phyloP scores from a whole-genome alignment of 1,139 yeast genomes.

The Blastobotrys raffinosifermentans region DNA sequence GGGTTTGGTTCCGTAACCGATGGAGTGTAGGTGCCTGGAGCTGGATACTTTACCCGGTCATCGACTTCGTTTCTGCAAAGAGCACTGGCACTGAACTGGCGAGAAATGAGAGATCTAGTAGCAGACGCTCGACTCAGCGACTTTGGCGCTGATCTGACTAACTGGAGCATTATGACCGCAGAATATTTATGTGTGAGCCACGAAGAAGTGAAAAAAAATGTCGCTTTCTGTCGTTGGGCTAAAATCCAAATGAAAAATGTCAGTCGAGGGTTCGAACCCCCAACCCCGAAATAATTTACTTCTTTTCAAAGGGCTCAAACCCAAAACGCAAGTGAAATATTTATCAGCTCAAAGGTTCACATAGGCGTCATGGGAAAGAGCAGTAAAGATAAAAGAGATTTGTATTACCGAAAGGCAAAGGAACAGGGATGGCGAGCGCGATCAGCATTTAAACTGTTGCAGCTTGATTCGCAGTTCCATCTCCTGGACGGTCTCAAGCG shows the following conservation, averaged over 20 bases:
- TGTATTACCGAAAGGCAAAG: constrained; percentile 85
- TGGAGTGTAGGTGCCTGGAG: constrained; percentile 20
- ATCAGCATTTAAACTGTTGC: constrained; percentile 88
- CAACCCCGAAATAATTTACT: no score
- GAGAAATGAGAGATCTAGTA: no score
- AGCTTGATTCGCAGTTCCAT: constrained; percentile 82
- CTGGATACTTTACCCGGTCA: constrained; percentile 23
- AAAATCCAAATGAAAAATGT: no score
- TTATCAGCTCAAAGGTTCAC: neutral
- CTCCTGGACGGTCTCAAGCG: constrained; percentile 66
- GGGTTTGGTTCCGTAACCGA: constrained; percentile 22
- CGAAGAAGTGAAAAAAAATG: no score
- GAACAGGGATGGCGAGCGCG: constrained; percentile 98
- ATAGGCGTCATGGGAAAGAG: constrained; percentile 73
- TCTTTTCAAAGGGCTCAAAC: no score
- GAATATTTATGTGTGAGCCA: no score
- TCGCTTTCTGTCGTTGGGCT: no score
- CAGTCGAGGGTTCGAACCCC: no score
- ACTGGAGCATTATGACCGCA: no score
- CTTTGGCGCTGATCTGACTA: no score
- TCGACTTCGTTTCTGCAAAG: constrained; percentile 17
- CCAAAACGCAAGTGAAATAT: neutral
- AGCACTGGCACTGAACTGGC: no score
- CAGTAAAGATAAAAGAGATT: constrained; percentile 90
- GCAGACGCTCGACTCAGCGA: no score